A percentile compares a stretch with the other conserved stretches of the same genome.
These are phyloP conservation scores for Xylaria longipes DNA, from an alignment of 495 filamentous ascomycete genomes.

Conservation along the genomic window DNA sequence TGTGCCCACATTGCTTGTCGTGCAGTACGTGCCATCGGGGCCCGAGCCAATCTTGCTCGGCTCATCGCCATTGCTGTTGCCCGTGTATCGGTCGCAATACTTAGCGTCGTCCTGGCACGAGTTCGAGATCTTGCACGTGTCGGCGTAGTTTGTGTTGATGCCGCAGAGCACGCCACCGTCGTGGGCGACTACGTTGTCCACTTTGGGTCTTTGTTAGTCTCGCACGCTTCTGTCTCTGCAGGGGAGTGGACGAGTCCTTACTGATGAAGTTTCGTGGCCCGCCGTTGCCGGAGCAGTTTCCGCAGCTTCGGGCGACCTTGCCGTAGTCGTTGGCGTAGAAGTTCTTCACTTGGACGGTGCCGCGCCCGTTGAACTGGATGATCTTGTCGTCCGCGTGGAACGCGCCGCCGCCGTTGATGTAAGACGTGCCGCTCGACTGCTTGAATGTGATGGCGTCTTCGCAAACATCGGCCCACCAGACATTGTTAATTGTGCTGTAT, in stretches of 20 bases:
- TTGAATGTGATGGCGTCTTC: slow-evolving; percentile 57
- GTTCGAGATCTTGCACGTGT: slow-evolving; percentile 42
- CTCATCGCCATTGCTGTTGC: slow-evolving; percentile 36
- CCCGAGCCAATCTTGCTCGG: slow-evolving; percentile 37
- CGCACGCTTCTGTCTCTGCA: slow-evolving; percentile 3
- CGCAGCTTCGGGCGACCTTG: slow-evolving; percentile 65
- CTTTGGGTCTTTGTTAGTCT: slow-evolving; percentile 38
- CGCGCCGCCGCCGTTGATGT: slow-evolving; percentile 65
- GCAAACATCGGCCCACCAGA: slow-evolving; percentile 62
- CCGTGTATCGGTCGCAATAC: slow-evolving; percentile 31
- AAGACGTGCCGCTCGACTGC: slow-evolving; percentile 33
- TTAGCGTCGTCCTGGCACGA: slow-evolving; percentile 27
- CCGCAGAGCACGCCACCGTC: slow-evolving; percentile 40
- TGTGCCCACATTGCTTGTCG: background rate
- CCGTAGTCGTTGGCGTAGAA: slow-evolving; percentile 57
- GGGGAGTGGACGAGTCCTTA: slow-evolving; percentile 21
- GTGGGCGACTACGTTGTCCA: slow-evolving; percentile 45
- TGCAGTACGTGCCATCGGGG: slow-evolving; percentile 32
- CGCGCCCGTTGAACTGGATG: slow-evolving; percentile 67
- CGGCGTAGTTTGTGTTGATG: slow-evolving; percentile 60
- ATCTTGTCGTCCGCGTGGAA: slow-evolving; percentile 65
- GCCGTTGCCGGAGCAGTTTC: slow-evolving; percentile 56
- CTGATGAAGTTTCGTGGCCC: slow-evolving; percentile 41
- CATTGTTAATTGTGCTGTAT: slow-evolving; percentile 53
- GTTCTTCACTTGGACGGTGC: slow-evolving; percentile 62